A percentile compares a stretch with the other conserved stretches of the same genome.
phyloP scores from a whole-genome alignment of 768 basidiomycete genomes.

The Trametes cinnabarina region DNA sequence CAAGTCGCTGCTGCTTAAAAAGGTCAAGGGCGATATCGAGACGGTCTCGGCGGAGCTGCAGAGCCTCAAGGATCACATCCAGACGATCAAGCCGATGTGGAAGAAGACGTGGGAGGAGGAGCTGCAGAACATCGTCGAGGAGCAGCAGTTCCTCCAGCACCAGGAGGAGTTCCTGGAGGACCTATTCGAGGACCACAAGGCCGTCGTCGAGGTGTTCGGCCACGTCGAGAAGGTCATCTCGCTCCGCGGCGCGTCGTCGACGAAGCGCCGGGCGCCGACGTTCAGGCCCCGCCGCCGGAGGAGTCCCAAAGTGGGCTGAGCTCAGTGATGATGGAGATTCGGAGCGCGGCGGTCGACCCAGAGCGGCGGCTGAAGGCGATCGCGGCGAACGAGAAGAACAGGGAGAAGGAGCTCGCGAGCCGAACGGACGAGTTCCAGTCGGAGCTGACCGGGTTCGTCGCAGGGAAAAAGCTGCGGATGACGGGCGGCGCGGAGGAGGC shows the following conservation, averaged over 20 bases:
- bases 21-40: conserved; percentile 69
- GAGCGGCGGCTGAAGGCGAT: conserved; percentile 89
- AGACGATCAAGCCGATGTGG: conserved; percentile 93
- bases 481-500: conserved; percentile 92
- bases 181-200: conserved; percentile 88
- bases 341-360: conserved; percentile 77
- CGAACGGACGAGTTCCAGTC: conserved; percentile 80
- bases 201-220: conserved; percentile 80
- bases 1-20: conserved; percentile 66
- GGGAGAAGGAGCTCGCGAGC: conserved; percentile 71
- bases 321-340: conserved; percentile 89
- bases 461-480: conserved; percentile 85
- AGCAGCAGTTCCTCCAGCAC: conserved; percentile 90
- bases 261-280: conserved; percentile 31
- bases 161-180: conserved; percentile 91
- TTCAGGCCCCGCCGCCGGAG: conserved; percentile 66
- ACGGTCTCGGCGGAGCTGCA: conserved; percentile 66
- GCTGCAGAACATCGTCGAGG: conserved; percentile 93
- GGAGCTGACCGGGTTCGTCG: conserved; percentile 86
- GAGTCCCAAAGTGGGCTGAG: conserved; percentile 66
- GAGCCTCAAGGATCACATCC: conserved; percentile 79
- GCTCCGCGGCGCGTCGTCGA: conserved; percentile 48
- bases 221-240: conserved; percentile 90
- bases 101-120: conserved; percentile 99
- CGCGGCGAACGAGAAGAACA: conserved; percentile 76